Evolutionary conservation across 2,329 filamentous ascomycete genomes (phyloP), one percentile per base, ranked within the genome.

Genomic region (Podosphaera xanthii): DNA sequence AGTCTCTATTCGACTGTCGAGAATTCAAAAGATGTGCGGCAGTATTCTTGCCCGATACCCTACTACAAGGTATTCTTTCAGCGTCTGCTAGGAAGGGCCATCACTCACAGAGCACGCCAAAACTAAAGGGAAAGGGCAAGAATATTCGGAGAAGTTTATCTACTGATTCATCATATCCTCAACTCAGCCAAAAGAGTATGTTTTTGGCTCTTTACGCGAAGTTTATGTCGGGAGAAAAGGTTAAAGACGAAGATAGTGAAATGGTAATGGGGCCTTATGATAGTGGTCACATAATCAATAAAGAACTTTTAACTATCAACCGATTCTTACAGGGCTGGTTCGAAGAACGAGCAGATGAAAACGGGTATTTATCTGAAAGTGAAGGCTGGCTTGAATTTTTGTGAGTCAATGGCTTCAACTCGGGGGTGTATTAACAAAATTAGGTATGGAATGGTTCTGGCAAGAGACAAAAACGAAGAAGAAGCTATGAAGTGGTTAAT

Each of bases 211-310:
- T 48, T n/a, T 58, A 48, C 52, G 40, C 57, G 14, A 40, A 58
- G 52, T 58, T 58, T 38, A 48, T 52, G 12, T 50, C 57, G 49
- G 58, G 58, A 34, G 46, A 52, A 10, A 48, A 58, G 38, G 35
- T n/a, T 8, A 58, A 58, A 22, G 57, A 95, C 66, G 92, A 98
- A 71, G 91, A 97, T 60, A 88, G 87, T 31, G 92, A 98, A 72
- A 96, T 96, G 86, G 87, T 98, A 57, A 81, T 97, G 72, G 92
- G 92, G 0, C 91, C 92, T 0, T 83, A 90, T 60, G 92, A 98
- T 71, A 82, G 88, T 12, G 89, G 90, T 0, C 83, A 83, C 38
- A 86, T 87, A 1, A 72, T 81, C 61, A 98, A 98, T 70, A 88
- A 89, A 69, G 88, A 97, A 69, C 73, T 98, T 36, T 76, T 85